phyloP scores from a whole-genome alignment of 177 flowering plant genomes.

The Vitis hybrid region DNA sequence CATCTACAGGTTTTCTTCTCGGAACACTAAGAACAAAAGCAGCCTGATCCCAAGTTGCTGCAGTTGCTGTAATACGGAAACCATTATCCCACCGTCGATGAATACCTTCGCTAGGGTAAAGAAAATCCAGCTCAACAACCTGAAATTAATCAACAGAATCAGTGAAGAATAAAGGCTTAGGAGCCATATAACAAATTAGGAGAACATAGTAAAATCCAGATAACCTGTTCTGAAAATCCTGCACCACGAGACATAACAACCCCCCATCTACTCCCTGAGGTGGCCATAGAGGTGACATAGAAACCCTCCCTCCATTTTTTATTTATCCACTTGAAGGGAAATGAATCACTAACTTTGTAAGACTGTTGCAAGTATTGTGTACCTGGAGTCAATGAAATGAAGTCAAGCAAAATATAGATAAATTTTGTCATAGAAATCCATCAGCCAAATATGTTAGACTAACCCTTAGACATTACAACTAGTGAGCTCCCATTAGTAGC shows the following conservation, averaged over 20 bases:
- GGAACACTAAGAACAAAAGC: slow-evolving; percentile 28
- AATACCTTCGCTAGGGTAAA: slow-evolving; percentile 47
- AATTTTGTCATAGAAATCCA: not conserved
- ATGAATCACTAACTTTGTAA: slow-evolving; percentile 70
- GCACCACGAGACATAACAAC: slow-evolving; percentile 79
- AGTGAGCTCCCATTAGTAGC: slow-evolving; percentile 61
- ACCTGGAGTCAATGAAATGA: slow-evolving; percentile 31
- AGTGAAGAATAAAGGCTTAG: too few relatives aligned
- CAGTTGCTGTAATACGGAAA: slow-evolving; percentile 37
- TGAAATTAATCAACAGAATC: slow-evolving; percentile 6
- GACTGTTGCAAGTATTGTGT: slow-evolving; percentile 66
- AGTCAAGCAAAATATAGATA: not conserved
- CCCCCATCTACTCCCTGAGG: slow-evolving; percentile 69
- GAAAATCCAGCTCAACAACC: slow-evolving; percentile 49
- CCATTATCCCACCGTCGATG: slow-evolving; percentile 41
- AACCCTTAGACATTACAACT: slow-evolving; percentile 78
- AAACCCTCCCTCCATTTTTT: slow-evolving; percentile 83
- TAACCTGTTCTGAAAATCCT: slow-evolving; percentile 64
- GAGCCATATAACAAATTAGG: too few relatives aligned
- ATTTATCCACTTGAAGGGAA: slow-evolving; percentile 76
- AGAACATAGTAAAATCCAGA: not conserved
- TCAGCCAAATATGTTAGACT: not conserved
- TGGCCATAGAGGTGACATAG: slow-evolving; percentile 73
- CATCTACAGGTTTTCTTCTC: slow-evolving; percentile 9
- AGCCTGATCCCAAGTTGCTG: slow-evolving; percentile 32